A percentile compares a stretch with the other conserved stretches of the same genome.
phyloP scores from a whole-genome alignment of 768 basidiomycete genomes.

The Pisolithus tinctorius region DNA sequence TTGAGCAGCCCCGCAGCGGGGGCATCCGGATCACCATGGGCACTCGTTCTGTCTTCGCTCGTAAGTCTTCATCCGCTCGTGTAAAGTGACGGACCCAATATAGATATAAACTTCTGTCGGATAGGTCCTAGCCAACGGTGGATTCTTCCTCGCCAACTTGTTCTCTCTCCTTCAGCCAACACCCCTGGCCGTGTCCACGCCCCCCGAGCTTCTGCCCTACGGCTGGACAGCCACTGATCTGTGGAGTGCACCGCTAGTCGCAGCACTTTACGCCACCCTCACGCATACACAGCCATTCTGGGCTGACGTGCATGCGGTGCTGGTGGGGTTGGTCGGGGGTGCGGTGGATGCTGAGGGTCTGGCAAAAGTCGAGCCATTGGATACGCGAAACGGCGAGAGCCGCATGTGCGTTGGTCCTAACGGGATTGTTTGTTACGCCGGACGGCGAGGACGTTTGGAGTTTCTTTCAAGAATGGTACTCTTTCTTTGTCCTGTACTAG shows the following conservation, averaged over 20 bases:
- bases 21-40: slow-evolving; percentile 66
- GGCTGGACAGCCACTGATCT: slow-evolving; percentile 85
- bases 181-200: slow-evolving; percentile 61
- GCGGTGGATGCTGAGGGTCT: slow-evolving; percentile 11
- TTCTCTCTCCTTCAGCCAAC: slow-evolving; percentile 73
- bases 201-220: slow-evolving; percentile 70
- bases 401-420: slow-evolving; percentile 61
- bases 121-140: slow-evolving; percentile 68
- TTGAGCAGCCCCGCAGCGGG: slow-evolving; percentile 40
- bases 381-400: slow-evolving; percentile 63
- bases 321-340: slow-evolving; percentile 42
- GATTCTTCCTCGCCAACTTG: slow-evolving; percentile 73
- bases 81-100: too few relatives aligned
- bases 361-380: slow-evolving; percentile 39
- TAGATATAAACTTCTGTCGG: too few relatives aligned
- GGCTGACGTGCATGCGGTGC: slow-evolving; percentile 48
- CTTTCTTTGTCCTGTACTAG: not conserved
- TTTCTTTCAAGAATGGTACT: slow-evolving; percentile 14
- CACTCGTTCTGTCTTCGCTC: slow-evolving; percentile 65
- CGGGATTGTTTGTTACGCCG: slow-evolving; percentile 55
- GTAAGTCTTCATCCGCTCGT: slow-evolving; percentile 33
- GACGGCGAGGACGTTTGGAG: slow-evolving; percentile 57
- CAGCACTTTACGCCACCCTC: slow-evolving; percentile 71
- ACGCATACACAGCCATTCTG: slow-evolving; percentile 87
- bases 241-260: slow-evolving; percentile 78